Conservation (phyloP, 192 early-diverging fungal species). For the Podila minutissima region DNA sequence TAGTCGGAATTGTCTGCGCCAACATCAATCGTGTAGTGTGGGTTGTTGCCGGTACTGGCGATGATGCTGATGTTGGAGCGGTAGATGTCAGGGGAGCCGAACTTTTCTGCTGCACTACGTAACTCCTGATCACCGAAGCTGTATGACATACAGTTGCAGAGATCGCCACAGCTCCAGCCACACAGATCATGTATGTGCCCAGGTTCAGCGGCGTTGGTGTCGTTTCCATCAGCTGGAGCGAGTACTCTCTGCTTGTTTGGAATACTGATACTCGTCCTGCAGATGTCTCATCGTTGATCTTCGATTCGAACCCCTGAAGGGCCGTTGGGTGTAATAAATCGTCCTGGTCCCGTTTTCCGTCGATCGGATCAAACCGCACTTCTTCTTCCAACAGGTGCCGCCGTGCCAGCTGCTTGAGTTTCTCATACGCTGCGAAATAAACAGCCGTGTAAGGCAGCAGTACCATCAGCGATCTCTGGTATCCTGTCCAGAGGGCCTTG, state of each 20-base stretch:
- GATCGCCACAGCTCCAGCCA: conserved; percentile 22
- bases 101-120: not conserved
- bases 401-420: conserved; percentile 27
- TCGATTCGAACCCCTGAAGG: not conserved
- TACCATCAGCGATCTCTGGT: conserved; percentile 11
- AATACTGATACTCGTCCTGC: too few species aligned
- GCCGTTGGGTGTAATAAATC: too few species aligned
- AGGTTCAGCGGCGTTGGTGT: conserved; percentile 6
- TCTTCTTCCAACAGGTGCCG: not conserved
- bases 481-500: conserved; percentile 24
- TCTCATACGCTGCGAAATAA: conserved; percentile 38
- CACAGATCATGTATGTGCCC: conserved; percentile 40
- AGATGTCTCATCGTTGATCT: not conserved
- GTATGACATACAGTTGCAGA: conserved; percentile 32
- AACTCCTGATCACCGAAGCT: conserved; percentile 4
- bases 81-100: not conserved
- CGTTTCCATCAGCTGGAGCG: not conserved
- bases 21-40: not conserved
- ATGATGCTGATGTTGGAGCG: not conserved
- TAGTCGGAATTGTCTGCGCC: not conserved
- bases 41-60: not conserved
- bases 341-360: not conserved
- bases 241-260: not conserved
- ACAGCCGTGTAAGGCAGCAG: conserved; percentile 32
- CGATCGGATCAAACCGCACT: not conserved